Percentiles rank a stretch among this genome's conserved stretches.
phyloP scores from a whole-genome alignment of 2,329 filamentous ascomycete species.

The Nothopassalora personata region DNA sequence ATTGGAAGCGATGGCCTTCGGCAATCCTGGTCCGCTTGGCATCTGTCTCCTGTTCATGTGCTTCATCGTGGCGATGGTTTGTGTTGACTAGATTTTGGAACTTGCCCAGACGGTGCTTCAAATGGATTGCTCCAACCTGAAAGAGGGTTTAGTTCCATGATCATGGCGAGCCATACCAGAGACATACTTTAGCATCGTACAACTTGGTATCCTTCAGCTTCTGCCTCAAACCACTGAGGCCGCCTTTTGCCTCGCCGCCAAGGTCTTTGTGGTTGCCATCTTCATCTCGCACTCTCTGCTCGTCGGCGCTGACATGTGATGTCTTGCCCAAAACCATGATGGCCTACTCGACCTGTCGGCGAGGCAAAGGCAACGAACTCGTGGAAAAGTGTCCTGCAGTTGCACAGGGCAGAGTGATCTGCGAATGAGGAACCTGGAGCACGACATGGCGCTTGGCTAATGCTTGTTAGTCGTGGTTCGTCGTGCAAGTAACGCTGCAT shows the following conservation, averaged over 20 bases:
- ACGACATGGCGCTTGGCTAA: background rate
- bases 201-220: constrained; percentile 21
- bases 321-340: constrained; percentile 18
- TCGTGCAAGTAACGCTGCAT: background rate
- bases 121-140: constrained; percentile 51
- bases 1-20: constrained; percentile 76
- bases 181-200: constrained; percentile 19
- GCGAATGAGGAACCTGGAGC: background rate
- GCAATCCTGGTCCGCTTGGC: constrained; percentile 67
- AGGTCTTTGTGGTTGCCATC: background rate
- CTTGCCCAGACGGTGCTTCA: constrained; percentile 61
- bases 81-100: constrained; percentile 68
- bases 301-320: constrained; percentile 14
- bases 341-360: background rate
- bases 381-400: background rate
- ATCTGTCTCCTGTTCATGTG: constrained; percentile 80
- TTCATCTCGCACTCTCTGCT: constrained; percentile 10
- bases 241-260: constrained; percentile 4
- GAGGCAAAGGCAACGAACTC: background rate
- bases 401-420: background rate
- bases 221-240: constrained; percentile 10
- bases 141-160: background rate
- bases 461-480: background rate
- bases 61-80: constrained; percentile 89
- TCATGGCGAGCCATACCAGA: background rate